These are phyloP conservation scores for Pilatotrama ljubarskyi DNA, from an alignment of 768 basidiomycete species.

Conservation along the genomic window DNA sequence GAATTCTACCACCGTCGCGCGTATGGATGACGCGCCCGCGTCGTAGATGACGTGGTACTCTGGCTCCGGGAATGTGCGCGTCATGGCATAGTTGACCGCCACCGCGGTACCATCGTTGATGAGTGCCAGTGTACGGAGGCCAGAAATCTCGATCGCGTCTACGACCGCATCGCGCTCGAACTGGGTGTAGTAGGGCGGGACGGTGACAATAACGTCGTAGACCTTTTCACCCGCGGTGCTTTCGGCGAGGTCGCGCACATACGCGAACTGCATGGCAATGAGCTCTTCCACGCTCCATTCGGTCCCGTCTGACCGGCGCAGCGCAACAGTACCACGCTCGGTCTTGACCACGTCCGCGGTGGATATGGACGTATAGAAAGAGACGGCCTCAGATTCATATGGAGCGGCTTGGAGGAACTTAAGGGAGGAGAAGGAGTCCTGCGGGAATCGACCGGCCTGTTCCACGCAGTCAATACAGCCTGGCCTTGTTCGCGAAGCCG, in stretches of 20 bases:
- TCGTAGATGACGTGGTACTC: constrained; percentile 94
- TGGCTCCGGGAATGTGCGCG: constrained; percentile 74
- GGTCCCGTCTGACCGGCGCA: constrained; percentile 61
- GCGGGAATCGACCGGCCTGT: constrained; percentile 90
- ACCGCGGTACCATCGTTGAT: constrained; percentile 93
- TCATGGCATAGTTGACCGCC: constrained; percentile 99
- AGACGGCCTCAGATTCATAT: constrained; percentile 54
- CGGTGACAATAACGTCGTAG: constrained; percentile 82
- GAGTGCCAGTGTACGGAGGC: constrained; percentile 77
- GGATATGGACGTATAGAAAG: constrained; percentile 47
- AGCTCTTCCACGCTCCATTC: constrained; percentile 89
- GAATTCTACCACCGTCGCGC: constrained; percentile 78
- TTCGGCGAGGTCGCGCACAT: constrained; percentile 88
- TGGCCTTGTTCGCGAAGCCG: no score
- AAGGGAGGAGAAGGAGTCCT: constrained; percentile 80
- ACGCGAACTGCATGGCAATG: constrained; percentile 90
- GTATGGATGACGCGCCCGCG: constrained; percentile 82
- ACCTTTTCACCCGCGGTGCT: constrained; percentile 72
- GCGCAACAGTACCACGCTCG: constrained; percentile 56
- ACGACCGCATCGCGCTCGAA: constrained; percentile 89
- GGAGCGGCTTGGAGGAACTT: constrained; percentile 82
- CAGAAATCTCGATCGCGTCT: constrained; percentile 91
- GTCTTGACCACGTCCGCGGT: constrained; percentile 42
- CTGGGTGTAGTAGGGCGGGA: constrained; percentile 89
- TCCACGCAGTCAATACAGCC: neutral